phyloP scores from a whole-genome alignment of 495 filamentous ascomycete species.

The Podospora comata region DNA sequence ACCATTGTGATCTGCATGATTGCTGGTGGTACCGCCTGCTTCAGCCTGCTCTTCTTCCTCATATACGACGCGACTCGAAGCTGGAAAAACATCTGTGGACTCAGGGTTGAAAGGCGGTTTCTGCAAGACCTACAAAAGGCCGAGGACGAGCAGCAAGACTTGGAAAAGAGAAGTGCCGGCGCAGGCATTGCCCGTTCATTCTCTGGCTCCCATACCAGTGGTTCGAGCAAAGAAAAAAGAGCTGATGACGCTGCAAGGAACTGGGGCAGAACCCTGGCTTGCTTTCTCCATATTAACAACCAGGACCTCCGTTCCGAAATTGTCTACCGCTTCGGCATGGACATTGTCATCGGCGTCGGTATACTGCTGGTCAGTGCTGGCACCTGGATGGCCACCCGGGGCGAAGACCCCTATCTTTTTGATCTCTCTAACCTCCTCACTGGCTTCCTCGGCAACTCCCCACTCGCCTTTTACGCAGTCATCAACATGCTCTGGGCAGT shows the following conservation, averaged over 20 bases:
- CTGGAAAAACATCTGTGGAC: slow-evolving; percentile 43
- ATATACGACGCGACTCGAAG: slow-evolving; percentile 42
- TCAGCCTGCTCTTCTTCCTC: slow-evolving; percentile 46
- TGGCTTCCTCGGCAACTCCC: slow-evolving; percentile 48
- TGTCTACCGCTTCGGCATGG: slow-evolving; percentile 50
- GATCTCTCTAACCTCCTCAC: slow-evolving; percentile 48
- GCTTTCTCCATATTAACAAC: slow-evolving; percentile 38
- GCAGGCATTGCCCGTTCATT: neutral
- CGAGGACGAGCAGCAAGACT: neutral
- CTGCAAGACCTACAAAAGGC: slow-evolving; percentile 22
- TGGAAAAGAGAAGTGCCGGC: neutral
- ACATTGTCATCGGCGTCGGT: slow-evolving; percentile 44
- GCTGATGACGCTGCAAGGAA: neutral
- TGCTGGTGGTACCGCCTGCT: slow-evolving; percentile 46
- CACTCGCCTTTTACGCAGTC: slow-evolving; percentile 44
- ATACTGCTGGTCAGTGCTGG: slow-evolving; percentile 48
- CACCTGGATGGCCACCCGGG: slow-evolving; percentile 51
- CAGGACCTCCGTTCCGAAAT: slow-evolving; percentile 48
- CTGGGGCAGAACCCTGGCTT: slow-evolving; percentile 22
- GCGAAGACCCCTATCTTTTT: slow-evolving; percentile 41
- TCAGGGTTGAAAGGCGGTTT: slow-evolving; percentile 38
- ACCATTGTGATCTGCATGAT: slow-evolving; percentile 49
- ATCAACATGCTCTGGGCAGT: slow-evolving; percentile 46
- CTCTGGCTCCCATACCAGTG: neutral
- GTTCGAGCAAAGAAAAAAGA: neutral